Percentiles rank a stretch among this genome's conserved stretches.
Evolutionary conservation across 345 rosid genomes (phyloP).

Genomic region (Populus nigra): DNA sequence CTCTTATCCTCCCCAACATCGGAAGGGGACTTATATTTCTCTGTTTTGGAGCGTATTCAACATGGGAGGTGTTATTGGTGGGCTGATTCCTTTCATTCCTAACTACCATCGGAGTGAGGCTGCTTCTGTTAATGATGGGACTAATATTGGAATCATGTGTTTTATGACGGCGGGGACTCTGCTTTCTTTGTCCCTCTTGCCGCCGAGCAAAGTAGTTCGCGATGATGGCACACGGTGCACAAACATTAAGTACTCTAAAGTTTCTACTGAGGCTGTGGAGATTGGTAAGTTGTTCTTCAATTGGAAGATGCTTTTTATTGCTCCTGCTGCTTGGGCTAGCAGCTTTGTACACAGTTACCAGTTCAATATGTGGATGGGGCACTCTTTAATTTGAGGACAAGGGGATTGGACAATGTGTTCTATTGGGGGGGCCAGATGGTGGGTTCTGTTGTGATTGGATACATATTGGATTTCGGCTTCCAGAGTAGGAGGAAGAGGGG

Average conservation of each 20-base stretch:
- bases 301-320: constrained; percentile 75
- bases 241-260: constrained; percentile 42
- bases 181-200: constrained; percentile 45
- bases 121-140: constrained; percentile 50
- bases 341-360: constrained; percentile 84
- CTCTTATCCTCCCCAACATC: constrained; percentile 68
- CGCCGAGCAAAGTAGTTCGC: constrained; percentile 45
- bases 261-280: constrained; percentile 40
- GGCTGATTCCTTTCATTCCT: constrained; percentile 53
- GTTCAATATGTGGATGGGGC: constrained; percentile 66
- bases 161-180: constrained; percentile 63
- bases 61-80: constrained; percentile 69
- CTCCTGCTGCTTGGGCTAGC: constrained; percentile 87
- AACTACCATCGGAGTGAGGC: constrained; percentile 41
- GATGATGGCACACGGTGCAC: constrained; percentile 49
- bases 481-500: constrained; percentile 41
- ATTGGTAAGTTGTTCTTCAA: constrained; percentile 47
- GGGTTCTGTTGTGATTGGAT: constrained; percentile 70
- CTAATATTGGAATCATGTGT: constrained; percentile 68
- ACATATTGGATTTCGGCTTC: constrained; percentile 73
- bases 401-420: constrained; percentile 83
- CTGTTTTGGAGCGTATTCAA: constrained; percentile 65
- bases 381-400: constrained; percentile 67
- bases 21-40: constrained; percentile 81
- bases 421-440: constrained; percentile 94